Evolutionary conservation across 225 moss, liverwort and hornwort genomes (phyloP).

Genomic region (Takakia lepidozioides): DNA sequence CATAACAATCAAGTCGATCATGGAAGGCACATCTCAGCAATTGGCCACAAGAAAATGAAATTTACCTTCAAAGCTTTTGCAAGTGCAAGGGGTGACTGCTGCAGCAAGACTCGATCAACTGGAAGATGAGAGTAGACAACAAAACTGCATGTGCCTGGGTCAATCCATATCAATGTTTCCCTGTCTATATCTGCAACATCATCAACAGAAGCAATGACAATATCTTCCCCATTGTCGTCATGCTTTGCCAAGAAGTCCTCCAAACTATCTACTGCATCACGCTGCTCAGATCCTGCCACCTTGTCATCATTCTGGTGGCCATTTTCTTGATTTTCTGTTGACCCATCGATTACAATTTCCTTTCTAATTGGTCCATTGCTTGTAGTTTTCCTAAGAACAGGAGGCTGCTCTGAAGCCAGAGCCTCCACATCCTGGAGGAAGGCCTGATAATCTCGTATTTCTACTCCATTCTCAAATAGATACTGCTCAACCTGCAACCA

Average conservation of each 20-base stretch:
- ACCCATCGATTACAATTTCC: slow-evolving; percentile 15
- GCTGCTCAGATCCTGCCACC: slow-evolving; percentile 16
- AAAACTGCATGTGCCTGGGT: slow-evolving; percentile 72
- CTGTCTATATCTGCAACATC: slow-evolving; percentile 10
- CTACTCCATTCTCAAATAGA: slow-evolving; percentile 67
- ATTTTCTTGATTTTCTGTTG: slow-evolving; percentile 16
- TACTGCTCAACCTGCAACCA: slow-evolving; percentile 61
- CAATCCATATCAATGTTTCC: slow-evolving; percentile 53
- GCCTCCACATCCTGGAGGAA: slow-evolving; percentile 60
- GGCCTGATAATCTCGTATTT: slow-evolving; percentile 54
- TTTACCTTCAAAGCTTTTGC: slow-evolving; percentile 77
- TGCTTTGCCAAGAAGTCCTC: slow-evolving; percentile 19
- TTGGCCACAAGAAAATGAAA: too few relatives aligned
- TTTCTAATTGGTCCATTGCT: slow-evolving; percentile 11
- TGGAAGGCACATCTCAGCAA: too few relatives aligned
- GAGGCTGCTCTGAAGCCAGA: slow-evolving; percentile 29
- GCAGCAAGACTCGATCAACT: slow-evolving; percentile 51
- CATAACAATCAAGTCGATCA: too few relatives aligned
- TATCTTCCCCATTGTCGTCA: slow-evolving; percentile 3
- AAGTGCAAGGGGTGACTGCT: slow-evolving; percentile 71
- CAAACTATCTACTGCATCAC: slow-evolving; percentile 9
- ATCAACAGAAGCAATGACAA: too few relatives aligned
- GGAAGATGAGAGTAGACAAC: slow-evolving; percentile 51
- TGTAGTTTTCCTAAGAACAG: slow-evolving; percentile 2
- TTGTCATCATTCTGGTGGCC: slow-evolving; percentile 22